A percentile compares a stretch with the other conserved stretches of the same genome.
These are phyloP conservation scores for Jaltomata sinuosa DNA, from an alignment of 257 asterid species.

Conservation along the genomic window DNA sequence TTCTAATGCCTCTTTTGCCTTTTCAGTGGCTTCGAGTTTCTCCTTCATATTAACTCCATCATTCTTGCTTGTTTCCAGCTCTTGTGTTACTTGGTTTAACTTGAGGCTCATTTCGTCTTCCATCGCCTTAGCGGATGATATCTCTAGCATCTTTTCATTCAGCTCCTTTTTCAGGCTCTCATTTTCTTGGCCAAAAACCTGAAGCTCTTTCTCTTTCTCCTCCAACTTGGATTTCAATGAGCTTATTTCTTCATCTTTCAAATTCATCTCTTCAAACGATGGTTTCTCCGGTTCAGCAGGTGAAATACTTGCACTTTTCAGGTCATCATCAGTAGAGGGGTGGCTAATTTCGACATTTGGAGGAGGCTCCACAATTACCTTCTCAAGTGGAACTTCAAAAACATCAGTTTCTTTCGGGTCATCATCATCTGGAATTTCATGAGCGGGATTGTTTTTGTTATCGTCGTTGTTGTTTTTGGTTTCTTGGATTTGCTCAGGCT, in stretches of 20 bases:
- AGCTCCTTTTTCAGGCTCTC: conserved; percentile 34
- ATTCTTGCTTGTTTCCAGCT: conserved; percentile 48
- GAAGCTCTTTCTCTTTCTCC: conserved; percentile 45
- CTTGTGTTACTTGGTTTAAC: conserved; percentile 31
- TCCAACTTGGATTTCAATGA: conserved; percentile 34
- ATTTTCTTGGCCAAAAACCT: conserved; percentile 30
- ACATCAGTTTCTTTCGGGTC: conserved; percentile 58
- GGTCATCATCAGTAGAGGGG: neutral
- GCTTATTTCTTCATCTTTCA: conserved; percentile 38
- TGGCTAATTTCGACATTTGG: conserved; percentile 8
- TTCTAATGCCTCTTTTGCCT: conserved; percentile 50
- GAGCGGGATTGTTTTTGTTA: neutral
- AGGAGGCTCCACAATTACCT: conserved; percentile 16
- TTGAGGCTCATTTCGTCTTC: conserved; percentile 28
- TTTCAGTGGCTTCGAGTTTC: conserved; percentile 46
- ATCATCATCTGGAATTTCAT: conserved; percentile 34
- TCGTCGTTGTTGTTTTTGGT: conserved; percentile 11
- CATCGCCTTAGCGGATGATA: conserved; percentile 26
- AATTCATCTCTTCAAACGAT: conserved; percentile 25
- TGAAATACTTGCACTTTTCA: neutral
- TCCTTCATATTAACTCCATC: conserved; percentile 19
- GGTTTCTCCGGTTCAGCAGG: conserved; percentile 21
- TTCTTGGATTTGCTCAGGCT: conserved; percentile 15
- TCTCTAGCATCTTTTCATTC: conserved; percentile 28
- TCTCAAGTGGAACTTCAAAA: conserved; percentile 59